Base-by-base conservation (phyloP, 495 filamentous ascomycete genomes). In the Penicillium silybi region DNA sequence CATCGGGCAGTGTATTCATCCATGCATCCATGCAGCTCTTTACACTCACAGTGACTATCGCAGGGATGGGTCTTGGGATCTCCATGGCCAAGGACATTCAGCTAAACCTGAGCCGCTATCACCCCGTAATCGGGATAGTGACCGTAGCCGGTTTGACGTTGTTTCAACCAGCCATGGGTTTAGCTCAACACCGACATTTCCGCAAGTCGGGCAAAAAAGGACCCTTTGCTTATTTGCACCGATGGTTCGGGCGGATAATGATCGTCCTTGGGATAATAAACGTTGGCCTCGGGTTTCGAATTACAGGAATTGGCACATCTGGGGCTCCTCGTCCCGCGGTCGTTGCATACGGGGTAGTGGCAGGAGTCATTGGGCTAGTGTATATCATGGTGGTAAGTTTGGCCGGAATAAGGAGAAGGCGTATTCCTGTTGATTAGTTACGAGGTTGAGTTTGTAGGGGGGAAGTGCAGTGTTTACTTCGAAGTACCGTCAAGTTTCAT, bases 191-290 rank as follows among this genome's bases (percentile, higher is more conserved):
- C 58, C 50, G 54, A 17, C 58, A 67, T 35, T 73, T 78, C 57
- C 41, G 70, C n/a, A 78, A 77, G 52, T 66, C 71, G 1, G 64
- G 75, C 19, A 43, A 56, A 10, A 83, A 84, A 9, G 80, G 78
- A 6, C 13, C 71, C 3, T 73, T 84, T 63, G 80, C 78, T 15
- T 69, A 82, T 49, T 61, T 68, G 3, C 88, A 92, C 62, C 82
- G 86, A 54, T 90, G 88, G 87, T 81, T 77, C 49, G 88, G 88
- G 8, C 79, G 88, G 3, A 44, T 68, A 7, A 58, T 88, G 45
- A 77, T 92, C 22, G 59, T 77, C 2, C 53, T 88, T 16, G 88
- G 83, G 2, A 71, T 88, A 26, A 69, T 90, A 48, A 91, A 90
- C 67, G 88, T 84, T 41, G 86, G 87, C 0, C 63, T 90, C 0